Conservation (phyloP, 2,329 filamentous ascomycete genomes). For the Ambrosiella xylebori region DNA sequence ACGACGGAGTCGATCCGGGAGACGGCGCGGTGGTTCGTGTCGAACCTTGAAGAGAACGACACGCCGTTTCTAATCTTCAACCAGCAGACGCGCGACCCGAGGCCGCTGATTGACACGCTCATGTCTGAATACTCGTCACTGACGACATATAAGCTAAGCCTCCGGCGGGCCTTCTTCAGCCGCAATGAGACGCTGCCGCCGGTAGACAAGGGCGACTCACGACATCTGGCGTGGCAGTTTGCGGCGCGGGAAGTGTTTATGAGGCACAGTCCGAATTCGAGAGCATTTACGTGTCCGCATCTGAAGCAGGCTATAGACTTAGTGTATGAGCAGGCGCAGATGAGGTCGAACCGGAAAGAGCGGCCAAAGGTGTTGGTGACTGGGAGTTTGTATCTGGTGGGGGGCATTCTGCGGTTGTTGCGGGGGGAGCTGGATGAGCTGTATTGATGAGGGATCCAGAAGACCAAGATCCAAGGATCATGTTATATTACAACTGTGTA, state of each 20-base stretch:
- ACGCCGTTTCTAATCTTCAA: constrained; percentile 63
- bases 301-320: constrained; percentile 52
- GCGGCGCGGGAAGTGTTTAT: constrained; percentile 44
- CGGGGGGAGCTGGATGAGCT: constrained; percentile 9
- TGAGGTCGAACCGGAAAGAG: constrained; percentile 16
- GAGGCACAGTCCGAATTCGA: constrained; percentile 30
- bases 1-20: constrained; percentile 68
- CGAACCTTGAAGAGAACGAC: constrained; percentile 21
- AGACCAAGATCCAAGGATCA: background rate
- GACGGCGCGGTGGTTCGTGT: constrained; percentile 60
- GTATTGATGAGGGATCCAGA: background rate
- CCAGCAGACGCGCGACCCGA: constrained; percentile 70
- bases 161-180: constrained; percentile 64
- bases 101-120: constrained; percentile 44
- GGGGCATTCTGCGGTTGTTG: constrained; percentile 40
- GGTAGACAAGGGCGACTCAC: constrained; percentile 19
- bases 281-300: constrained; percentile 41
- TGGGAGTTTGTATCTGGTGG: constrained; percentile 71
- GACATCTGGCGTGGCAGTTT: constrained; percentile 45
- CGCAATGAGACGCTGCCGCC: constrained; percentile 40
- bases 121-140: constrained; percentile 34
- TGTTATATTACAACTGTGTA: background rate
- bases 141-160: constrained; percentile 27
- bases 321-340: constrained; percentile 27
- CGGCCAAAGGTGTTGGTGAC: constrained; percentile 54